phyloP scores from a whole-genome alignment of 2,329 filamentous ascomycete genomes.

The Cyclaneusma minus region DNA sequence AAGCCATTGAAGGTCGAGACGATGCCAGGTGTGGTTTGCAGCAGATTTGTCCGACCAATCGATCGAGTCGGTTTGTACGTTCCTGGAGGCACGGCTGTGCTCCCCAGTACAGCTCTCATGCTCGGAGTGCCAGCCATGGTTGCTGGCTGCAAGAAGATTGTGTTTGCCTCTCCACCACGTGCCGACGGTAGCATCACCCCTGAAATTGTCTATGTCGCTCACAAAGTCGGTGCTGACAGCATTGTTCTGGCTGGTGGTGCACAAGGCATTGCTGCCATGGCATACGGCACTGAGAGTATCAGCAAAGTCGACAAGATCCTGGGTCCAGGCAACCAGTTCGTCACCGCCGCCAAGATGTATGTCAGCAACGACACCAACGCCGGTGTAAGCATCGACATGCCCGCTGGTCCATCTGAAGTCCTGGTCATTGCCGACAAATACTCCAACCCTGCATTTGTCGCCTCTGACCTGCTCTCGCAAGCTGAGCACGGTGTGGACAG shows the following conservation, averaged over 20 bases:
- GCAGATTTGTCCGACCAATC: conserved; percentile 81
- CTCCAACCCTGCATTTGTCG: conserved; percentile 86
- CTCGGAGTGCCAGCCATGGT: conserved; percentile 95
- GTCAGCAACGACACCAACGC: conserved; percentile 96
- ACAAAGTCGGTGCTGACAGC: conserved; percentile 90
- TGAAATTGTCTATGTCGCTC: conserved; percentile 92
- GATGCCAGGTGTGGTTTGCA: conserved; percentile 94
- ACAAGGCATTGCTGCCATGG: conserved; percentile 90
- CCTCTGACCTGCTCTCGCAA: conserved; percentile 85
- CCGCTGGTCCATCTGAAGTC: conserved; percentile 88
- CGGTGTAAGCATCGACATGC: conserved; percentile 95
- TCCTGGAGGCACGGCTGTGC: conserved; percentile 89
- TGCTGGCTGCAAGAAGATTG: conserved; percentile 87
- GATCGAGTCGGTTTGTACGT: conserved; percentile 95
- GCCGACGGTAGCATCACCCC: conserved; percentile 82
- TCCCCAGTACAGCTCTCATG: conserved; percentile 95
- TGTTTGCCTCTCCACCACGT: conserved; percentile 82
- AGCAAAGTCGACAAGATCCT: conserved; percentile 98
- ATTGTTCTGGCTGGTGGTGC: conserved; percentile 93
- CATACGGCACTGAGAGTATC: conserved; percentile 88
- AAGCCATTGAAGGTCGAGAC: conserved; percentile 79
- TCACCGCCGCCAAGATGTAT: conserved; percentile 96
- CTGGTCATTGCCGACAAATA: conserved; percentile 85
- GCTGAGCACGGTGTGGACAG: conserved; percentile 95
- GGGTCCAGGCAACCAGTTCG: conserved; percentile 94